These are phyloP conservation scores for Lecanoromycetidae sp. DNA, from an alignment of 2,329 filamentous ascomycete species.

Conservation along the genomic window DNA sequence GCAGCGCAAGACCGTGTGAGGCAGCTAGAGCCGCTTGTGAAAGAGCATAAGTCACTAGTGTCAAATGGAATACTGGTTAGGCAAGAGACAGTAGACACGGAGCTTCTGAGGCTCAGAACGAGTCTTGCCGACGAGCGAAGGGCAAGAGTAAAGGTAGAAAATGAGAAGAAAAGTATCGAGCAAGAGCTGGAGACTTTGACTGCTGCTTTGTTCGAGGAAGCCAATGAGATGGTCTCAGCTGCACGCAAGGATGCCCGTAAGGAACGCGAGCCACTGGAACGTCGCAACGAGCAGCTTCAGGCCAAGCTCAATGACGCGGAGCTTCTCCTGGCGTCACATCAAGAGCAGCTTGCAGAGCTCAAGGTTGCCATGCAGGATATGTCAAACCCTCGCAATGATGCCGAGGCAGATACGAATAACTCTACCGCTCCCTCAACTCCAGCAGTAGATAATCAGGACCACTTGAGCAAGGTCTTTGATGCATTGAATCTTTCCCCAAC, in stretches of 20 bases:
- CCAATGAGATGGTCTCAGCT: slow-evolving; percentile 92
- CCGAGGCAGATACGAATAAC: slow-evolving; percentile 52
- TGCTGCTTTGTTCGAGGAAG: slow-evolving; percentile 90
- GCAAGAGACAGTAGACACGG: slow-evolving; percentile 60
- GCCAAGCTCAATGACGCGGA: slow-evolving; percentile 80
- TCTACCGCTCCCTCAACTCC: slow-evolving; percentile 70
- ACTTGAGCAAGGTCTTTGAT: slow-evolving; percentile 48
- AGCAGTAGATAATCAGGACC: slow-evolving; percentile 47
- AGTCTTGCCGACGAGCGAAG: slow-evolving; percentile 54
- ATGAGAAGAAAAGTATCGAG: slow-evolving; percentile 80
- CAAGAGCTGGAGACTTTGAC: slow-evolving; percentile 84
- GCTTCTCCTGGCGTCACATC: slow-evolving; percentile 71
- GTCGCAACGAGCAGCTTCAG: slow-evolving; percentile 77
- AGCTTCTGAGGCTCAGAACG: slow-evolving; percentile 48
- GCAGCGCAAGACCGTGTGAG: slow-evolving; percentile 54
- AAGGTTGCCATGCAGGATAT: slow-evolving; percentile 89
- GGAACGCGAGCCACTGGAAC: slow-evolving; percentile 68
- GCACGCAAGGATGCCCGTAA: slow-evolving; percentile 82
- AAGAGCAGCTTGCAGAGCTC: slow-evolving; percentile 82
- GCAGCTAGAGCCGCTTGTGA: slow-evolving; percentile 56
- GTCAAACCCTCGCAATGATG: slow-evolving; percentile 60
- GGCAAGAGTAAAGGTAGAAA: slow-evolving; percentile 53
- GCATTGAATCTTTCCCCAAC: slow-evolving; percentile 41
- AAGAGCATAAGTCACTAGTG: slow-evolving; percentile 58
- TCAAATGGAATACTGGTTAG: slow-evolving; percentile 63